Evolutionary conservation across 2,329 filamentous ascomycete species (phyloP), one percentile per base, ranked within the genome.

Genomic region (Penicillium sp.): DNA sequence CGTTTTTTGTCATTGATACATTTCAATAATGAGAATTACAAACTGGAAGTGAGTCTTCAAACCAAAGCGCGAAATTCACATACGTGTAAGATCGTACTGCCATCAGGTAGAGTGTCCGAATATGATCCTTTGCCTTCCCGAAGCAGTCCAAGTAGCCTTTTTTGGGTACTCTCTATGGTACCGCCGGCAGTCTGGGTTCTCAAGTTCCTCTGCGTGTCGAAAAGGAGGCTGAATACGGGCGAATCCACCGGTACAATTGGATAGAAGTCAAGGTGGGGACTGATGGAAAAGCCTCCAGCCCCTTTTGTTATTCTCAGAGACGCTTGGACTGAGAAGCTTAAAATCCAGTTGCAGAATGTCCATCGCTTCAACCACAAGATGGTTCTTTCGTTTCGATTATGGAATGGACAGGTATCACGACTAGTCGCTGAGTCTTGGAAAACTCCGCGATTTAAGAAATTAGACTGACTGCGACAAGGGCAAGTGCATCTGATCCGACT

Each of bases 281-380:
- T 39, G 44, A 47, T 47, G 4, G 44, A 39, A 18, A 47, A 40
- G 32, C 44, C 44, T 39, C 44, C 44, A 15, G 44, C 44, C 30
- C 44, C 44, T 15, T 15, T 23, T 21, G 44, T 47, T 15, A n/a
- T 47, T 23, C n/a, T 3, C 7, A 40, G 40, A 4, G 44, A 47
- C 21, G 24, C 15, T 13, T 40, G 15, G 32, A 47, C n/a, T 13
- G 44, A 39, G 24, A 39, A 18, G 17, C 44, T 13, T 8, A 47
- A 23, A 40, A 17, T 15, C 33, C 44, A 40, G 21, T 26, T 32
- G 18, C 34, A 40, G n/a, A 47, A 32, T 40, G 23, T 39, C 29
- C 34, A 15, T 15, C 44, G 44, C n/a, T n/a, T n/a, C n/a, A n/a
- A n/a, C n/a, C n/a, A n/a, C n/a, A n/a, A n/a, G n/a, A n/a, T n/a